Conservation (phyloP, 78 protist species). For the Neovahlkampfia damariscottae region DNA sequence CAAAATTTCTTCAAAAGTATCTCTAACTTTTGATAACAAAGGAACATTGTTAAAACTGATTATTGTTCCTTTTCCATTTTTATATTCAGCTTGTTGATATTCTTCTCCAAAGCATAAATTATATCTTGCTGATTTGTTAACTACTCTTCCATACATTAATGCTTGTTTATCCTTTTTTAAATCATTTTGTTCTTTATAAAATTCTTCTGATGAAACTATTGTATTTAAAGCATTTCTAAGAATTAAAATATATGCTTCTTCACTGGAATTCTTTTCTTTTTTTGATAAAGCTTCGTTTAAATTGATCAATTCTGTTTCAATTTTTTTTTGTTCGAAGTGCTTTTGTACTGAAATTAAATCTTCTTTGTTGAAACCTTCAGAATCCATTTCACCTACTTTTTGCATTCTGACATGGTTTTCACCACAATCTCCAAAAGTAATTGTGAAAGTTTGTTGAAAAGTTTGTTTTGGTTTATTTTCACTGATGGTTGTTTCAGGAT, state of each 20-base stretch:
- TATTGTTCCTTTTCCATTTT: constrained; percentile 19
- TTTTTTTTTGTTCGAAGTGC: background rate
- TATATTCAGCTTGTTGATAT: constrained; percentile 21
- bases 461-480: background rate
- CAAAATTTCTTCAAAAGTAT: background rate
- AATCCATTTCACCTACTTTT: constrained; percentile 7
- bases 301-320: constrained; percentile 10
- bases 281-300: constrained; percentile 3
- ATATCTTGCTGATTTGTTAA: constrained; percentile 26
- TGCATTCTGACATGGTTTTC: constrained; percentile 37
- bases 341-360: constrained; percentile 12
- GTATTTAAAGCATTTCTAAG: constrained; percentile 12
- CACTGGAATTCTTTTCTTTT: background rate
- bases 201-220: background rate
- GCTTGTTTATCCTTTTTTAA: constrained; percentile 11
- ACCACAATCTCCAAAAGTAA: constrained; percentile 31
- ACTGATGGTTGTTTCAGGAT: background rate
- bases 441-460: constrained; percentile 21
- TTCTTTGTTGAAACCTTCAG: constrained; percentile 7
- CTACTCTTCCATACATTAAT: constrained; percentile 28
- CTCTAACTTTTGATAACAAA: constrained; percentile 8
- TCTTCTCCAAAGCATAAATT: constrained; percentile 33
- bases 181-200: constrained; percentile 12
- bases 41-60: constrained; percentile 17
- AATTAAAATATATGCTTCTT: constrained; percentile 18